These are phyloP conservation scores for thale cress (Arabidopsis thaliana) DNA, from an alignment of 345 rosid genomes.

Conservation along the genomic window TAIR10.1 NC_003075.7:1201501-1202000, in stretches of 20 bases:
- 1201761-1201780: slow-evolving; percentile 33
- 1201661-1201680: slow-evolving; percentile 46
- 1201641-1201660: slow-evolving; percentile 48
- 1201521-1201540: slow-evolving; percentile 27
- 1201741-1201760: slow-evolving; percentile 30
- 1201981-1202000: slow-evolving; percentile 25
- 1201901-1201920: slow-evolving; percentile 27
- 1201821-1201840: slow-evolving; percentile 42
- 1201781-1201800: slow-evolving; percentile 39
- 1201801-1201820: slow-evolving; percentile 35
- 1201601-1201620: slow-evolving; percentile 19
- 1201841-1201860: slow-evolving; percentile 39
- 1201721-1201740: slow-evolving; percentile 43
- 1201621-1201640: slow-evolving; percentile 39
- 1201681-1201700: slow-evolving; percentile 37
- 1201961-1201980: slow-evolving; percentile 32
- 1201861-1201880: slow-evolving; percentile 28
- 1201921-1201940: slow-evolving; percentile 5
- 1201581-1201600: slow-evolving; percentile 18
- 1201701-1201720: slow-evolving; percentile 35
- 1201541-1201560: slow-evolving; percentile 33
- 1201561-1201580: slow-evolving; percentile 3
- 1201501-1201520: slow-evolving; percentile 32
- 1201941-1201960: too few species aligned
- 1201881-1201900: slow-evolving; percentile 27